These are phyloP conservation scores for Galerina sulciceps DNA, from an alignment of 768 basidiomycete genomes.

Conservation along the genomic window DNA sequence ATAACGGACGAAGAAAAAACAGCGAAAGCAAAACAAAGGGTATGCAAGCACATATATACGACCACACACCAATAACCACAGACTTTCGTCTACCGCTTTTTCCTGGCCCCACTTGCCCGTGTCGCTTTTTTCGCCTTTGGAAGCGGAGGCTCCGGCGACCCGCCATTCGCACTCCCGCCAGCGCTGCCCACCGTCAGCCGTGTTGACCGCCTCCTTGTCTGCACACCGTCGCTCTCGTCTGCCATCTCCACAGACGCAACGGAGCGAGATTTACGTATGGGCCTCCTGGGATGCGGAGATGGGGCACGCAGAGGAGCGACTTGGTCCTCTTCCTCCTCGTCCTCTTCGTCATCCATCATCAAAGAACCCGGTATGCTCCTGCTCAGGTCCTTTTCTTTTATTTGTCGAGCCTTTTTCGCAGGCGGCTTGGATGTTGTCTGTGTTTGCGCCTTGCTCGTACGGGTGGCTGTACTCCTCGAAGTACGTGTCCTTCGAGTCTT, in stretches of 20 bases:
- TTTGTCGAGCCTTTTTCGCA: conserved; percentile 26
- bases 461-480: conserved; percentile 5
- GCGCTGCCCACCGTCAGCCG: conserved; percentile 31
- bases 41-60: background rate
- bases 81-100: conserved; percentile 19
- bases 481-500: conserved; percentile 14
- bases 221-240: conserved; percentile 37
- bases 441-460: background rate
- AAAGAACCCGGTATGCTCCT: conserved; percentile 49
- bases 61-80: background rate
- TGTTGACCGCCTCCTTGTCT: conserved; percentile 48
- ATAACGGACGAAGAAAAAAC: background rate
- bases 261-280: conserved; percentile 29
- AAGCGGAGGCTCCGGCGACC: conserved; percentile 27
- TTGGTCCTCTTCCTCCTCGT: conserved; percentile 40
- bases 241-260: conserved; percentile 33
- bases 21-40: background rate
- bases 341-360: conserved; percentile 40
- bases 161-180: conserved; percentile 28
- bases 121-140: conserved; percentile 24
- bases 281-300: conserved; percentile 25
- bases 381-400: conserved; percentile 18
- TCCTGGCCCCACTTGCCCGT: conserved; percentile 10
- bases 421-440: conserved; percentile 18
- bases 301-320: conserved; percentile 43